phyloP scores from a whole-genome alignment of 257 asterid genomes.

The Asclepias syriaca region DNA sequence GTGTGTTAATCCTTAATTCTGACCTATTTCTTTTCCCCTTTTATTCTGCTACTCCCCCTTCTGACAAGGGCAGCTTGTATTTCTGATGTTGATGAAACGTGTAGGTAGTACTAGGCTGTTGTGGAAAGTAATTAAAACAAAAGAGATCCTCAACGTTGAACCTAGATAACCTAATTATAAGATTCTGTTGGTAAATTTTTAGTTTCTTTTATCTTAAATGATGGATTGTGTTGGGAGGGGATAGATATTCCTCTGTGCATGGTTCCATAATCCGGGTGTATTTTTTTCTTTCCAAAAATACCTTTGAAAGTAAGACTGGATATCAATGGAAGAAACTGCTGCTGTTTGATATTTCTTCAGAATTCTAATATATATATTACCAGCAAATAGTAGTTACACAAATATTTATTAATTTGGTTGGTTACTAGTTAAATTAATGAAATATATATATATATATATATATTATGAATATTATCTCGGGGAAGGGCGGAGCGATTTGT shows the following conservation, averaged over 20 bases:
- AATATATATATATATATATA: no score
- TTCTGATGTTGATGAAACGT: conserved; percentile 68
- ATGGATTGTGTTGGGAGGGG: not conserved
- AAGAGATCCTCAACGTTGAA: conserved; percentile 12
- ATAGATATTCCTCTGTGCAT: no score
- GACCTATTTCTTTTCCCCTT: conserved; percentile 32
- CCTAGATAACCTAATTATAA: not conserved
- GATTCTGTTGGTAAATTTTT: not conserved
- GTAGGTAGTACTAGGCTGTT: conserved; percentile 63
- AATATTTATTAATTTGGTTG: no score
- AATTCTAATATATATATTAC: no score
- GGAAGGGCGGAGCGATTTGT: no score
- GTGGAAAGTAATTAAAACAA: conserved; percentile 51
- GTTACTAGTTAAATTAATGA: no score
- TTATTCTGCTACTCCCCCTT: conserved; percentile 21
- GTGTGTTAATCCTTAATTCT: conserved; percentile 88
- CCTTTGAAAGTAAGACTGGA: not conserved
- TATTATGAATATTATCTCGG: no score
- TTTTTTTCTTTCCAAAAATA: no score
- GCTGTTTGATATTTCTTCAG: not conserved
- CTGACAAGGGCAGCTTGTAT: conserved; percentile 64
- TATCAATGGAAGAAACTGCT: not conserved
- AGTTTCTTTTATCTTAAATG: not conserved
- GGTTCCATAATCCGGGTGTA: no score
- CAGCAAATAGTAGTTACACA: no score